phyloP scores from a whole-genome alignment of 139 green algal genomes.

The Chlorella sp. region DNA sequence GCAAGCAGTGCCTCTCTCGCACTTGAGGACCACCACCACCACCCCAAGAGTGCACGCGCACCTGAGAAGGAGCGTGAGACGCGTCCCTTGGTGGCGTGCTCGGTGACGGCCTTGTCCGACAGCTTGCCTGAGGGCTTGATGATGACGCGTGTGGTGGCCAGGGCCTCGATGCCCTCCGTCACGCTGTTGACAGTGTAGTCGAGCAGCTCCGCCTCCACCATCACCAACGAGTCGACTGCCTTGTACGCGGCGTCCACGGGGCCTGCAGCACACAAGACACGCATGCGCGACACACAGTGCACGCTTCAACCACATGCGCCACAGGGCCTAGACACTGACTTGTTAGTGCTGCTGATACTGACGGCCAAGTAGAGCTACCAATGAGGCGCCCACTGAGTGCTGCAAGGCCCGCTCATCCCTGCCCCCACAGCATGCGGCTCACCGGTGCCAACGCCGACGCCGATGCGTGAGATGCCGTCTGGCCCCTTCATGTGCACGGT shows the following conservation, averaged over 20 bases:
- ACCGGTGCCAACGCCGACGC: slow-evolving; percentile 75
- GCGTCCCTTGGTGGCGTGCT: slow-evolving; percentile 38
- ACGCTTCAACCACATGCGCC: no score
- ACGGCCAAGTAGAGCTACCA: no score
- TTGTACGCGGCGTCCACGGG: slow-evolving; percentile 97
- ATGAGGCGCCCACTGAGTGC: no score
- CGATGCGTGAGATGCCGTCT: slow-evolving; percentile 69
- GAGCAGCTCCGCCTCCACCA: slow-evolving; percentile 59
- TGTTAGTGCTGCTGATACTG: no score
- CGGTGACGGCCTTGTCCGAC: slow-evolving; percentile 38
- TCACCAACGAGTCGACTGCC: slow-evolving; percentile 77
- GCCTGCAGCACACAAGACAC: no score
- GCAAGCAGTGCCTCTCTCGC: not conserved
- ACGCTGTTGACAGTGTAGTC: slow-evolving; percentile 91
- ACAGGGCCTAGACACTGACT: no score
- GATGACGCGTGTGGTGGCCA: slow-evolving; percentile 79
- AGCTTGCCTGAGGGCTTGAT: slow-evolving; percentile 58
- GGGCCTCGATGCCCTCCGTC: slow-evolving; percentile 90
- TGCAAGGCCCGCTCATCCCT: no score
- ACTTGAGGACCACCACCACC: not conserved
- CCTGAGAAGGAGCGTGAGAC: slow-evolving; percentile 62
- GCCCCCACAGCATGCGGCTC: no score
- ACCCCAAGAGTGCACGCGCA: slow-evolving; percentile 3
- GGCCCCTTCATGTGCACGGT: slow-evolving; percentile 90
- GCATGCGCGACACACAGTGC: no score